Evolutionary conservation across 257 asterid genomes (phyloP), one percentile per base, ranked within the genome.

Genomic region (Buddleja alternifolia): DNA sequence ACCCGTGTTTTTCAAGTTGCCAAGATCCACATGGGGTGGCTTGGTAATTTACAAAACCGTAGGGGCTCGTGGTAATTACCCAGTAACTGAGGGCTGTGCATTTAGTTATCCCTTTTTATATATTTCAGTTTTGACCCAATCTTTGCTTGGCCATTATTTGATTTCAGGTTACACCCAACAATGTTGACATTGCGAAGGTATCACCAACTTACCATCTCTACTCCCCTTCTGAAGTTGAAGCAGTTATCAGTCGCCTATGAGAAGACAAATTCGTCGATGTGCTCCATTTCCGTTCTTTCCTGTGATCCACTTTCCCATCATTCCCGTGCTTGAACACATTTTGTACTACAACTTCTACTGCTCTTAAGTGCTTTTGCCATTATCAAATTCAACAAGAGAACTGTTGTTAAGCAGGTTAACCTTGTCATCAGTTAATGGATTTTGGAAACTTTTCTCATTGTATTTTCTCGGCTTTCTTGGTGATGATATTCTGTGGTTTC

Each of bases 131-230:
- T 45, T 37, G 10, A 60, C 12, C 0, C 39, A 6, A n/a, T 5
- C 14, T 4, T 1, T 16, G 40, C 24, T 73, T n/a, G 47, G 50
- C 45, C 20, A 50, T 14, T 21, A 21, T 48, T 67, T 61, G 36
- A 34, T 85, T 16, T 48, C 84, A 92, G 96, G 97, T 92, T 67
- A 90, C 96, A 1, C 95, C 98, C 60, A 92, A 86, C 82, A 90
- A 90, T 32, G 98, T 92, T 9, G 97, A 92, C 46, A 92, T 92
- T 58, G 93, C 98, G 0, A 90, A 86, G 90, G 98, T 92, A 16
- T 73, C 97, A 0, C 96, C 97, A 40, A 81, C 85, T 1, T 92
- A 90, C 81, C 97, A 92, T 79, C 93, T 89, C 14, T 90, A 86
- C 82, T 46, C 90, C 32, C 96, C 97, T 41, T 57, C 94, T 16